Evolutionary conservation across 345 rosid species (phyloP).

Genomic region (Lepidium aucheri): DNA sequence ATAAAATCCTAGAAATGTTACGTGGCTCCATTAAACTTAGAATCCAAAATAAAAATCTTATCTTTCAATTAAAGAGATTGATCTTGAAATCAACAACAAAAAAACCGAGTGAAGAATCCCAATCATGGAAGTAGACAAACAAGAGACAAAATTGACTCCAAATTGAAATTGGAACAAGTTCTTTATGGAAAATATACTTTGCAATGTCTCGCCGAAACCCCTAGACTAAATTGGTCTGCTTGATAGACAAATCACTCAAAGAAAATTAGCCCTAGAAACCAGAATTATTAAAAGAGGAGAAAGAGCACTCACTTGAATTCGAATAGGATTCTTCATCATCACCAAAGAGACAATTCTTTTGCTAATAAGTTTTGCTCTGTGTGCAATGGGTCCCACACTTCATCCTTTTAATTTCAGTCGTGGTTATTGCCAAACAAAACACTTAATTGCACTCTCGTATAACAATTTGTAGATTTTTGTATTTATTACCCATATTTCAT

Average conservation of each 20-base stretch:
- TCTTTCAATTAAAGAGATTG: neutral
- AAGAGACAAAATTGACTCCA: neutral
- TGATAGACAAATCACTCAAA: neutral
- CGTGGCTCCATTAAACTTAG: neutral
- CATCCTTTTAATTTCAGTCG: slow-evolving; percentile 5
- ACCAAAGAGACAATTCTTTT: neutral
- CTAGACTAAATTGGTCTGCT: neutral
- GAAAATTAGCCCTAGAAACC: neutral
- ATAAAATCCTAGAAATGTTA: neutral
- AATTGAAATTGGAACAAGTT: neutral
- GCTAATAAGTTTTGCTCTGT: neutral
- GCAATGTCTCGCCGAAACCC: neutral
- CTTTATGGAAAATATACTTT: neutral
- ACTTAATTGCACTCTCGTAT: neutral
- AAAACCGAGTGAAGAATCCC: neutral
- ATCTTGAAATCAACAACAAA: neutral
- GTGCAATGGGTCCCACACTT: no score
- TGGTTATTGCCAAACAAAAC: neutral
- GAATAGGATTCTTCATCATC: neutral
- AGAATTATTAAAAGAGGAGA: neutral
- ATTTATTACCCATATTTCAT: neutral
- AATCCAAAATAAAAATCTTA: neutral
- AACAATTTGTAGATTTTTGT: neutral
- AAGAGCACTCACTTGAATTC: neutral
- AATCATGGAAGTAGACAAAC: neutral